phyloP scores from a whole-genome alignment of 23 red algal species.

The Pyropia yezoensis region DNA sequence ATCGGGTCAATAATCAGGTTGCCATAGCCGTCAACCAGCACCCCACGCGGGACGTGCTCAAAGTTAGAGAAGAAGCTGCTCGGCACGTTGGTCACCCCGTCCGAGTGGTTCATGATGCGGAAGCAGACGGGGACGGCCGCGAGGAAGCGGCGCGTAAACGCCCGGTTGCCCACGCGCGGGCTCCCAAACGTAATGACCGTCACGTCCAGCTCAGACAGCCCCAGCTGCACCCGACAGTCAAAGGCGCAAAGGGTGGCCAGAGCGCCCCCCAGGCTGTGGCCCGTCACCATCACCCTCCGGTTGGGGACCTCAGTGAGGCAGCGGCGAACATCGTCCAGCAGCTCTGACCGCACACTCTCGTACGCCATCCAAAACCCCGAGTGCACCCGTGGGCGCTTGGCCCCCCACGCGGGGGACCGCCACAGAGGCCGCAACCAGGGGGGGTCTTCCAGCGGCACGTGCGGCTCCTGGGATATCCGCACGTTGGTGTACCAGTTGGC shows the following conservation, averaged over 20 bases:
- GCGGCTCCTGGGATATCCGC: neutral
- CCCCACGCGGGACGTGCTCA: neutral
- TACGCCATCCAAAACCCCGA: neutral
- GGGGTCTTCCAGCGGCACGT: constrained; percentile 3
- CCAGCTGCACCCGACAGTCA: neutral
- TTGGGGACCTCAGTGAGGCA: neutral
- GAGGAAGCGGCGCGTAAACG: neutral
- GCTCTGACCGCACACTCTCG: neutral
- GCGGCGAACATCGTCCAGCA: neutral
- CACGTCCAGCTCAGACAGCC: neutral
- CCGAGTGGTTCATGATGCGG: neutral
- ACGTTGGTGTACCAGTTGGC: constrained; percentile 2
- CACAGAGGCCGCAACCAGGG: neutral
- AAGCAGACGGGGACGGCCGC: neutral
- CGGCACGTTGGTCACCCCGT: neutral
- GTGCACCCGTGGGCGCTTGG: neutral
- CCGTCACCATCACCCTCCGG: neutral
- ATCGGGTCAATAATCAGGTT: constrained; percentile 11
- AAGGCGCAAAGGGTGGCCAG: constrained; percentile 11
- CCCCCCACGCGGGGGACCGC: neutral
- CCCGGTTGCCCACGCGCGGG: neutral
- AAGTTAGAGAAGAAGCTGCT: neutral
- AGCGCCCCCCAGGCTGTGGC: constrained; percentile 16
- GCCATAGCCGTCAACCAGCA: neutral
- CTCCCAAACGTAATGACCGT: neutral